Conservation (phyloP, 257 asterid genomes). For the Ocimum tenuiflorum region DNA sequence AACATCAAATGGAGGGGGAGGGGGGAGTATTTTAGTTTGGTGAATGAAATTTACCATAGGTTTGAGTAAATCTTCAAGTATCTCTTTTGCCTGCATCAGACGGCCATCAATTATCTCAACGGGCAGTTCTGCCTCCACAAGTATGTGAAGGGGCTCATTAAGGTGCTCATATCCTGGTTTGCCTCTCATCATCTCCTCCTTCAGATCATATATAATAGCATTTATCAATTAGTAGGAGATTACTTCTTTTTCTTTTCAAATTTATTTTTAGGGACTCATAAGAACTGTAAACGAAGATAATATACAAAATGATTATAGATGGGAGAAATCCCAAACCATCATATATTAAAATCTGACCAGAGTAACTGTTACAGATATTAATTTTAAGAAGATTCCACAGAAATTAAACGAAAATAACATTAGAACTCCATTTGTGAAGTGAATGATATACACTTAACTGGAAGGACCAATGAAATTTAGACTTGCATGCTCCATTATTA, state of each 20-base stretch:
- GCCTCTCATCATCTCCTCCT: constrained; percentile 99
- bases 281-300: not conserved
- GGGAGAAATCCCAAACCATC: not conserved
- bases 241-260: not conserved
- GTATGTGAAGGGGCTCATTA: constrained; percentile 91
- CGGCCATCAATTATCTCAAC: constrained; percentile 91
- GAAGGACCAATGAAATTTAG: not conserved
- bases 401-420: not conserved
- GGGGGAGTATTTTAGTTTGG: constrained; percentile 12
- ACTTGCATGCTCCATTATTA: not conserved
- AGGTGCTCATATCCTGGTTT: constrained; percentile 96
- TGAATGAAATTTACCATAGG: constrained; percentile 64
- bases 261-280: not conserved
- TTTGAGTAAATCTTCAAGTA: constrained; percentile 83
- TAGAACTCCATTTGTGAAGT: not conserved
- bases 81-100: constrained; percentile 84
- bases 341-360: not conserved
- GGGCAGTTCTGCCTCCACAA: constrained; percentile 91
- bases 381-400: not conserved
- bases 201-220: constrained; percentile 22
- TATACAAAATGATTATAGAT: not conserved
- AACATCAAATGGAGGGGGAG: not conserved
- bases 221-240: not conserved
- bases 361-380: not conserved
- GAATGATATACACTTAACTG: not conserved